Base-by-base conservation (phyloP, 176 grass and related monocot genomes). In the Secale cereale region DNA sequence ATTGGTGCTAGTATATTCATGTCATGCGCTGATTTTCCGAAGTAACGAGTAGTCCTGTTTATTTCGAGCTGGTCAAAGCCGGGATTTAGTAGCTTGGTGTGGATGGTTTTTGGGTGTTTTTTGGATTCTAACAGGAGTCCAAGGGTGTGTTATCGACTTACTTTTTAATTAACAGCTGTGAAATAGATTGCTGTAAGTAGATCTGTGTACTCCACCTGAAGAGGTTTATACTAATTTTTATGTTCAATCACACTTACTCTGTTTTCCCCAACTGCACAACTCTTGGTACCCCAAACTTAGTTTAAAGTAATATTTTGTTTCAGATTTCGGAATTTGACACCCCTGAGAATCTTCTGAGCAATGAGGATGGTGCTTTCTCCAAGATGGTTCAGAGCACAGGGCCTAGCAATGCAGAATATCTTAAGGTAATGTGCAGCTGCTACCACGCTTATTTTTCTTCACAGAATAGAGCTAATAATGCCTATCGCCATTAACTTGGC, bases 371-470 rank as follows among this genome's bases (percentile, higher is more conserved):
- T 82, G 91, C 97, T 90, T 99, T 99, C 97, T 92, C 91, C 61
- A 92, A 96, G 81, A 96, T 99, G 97, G 97, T 99, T 68, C 88
- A 96, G 76, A 99, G 97, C 78, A 99, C 97, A 82, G 97, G 97
- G 65, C 83, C 91, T 86, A 89, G 89, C 82, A 99, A 99, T 70
- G 91, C 97, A 62, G 89, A 99, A 89, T 99, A 99, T 65, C 86
- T 99, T 79, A 94, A 88, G 94, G 97, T 96, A 94, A 13, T 67
- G 65, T 46, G 29, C 83, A 78, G 71, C 3, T 32, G 25, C 33
- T 80, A 52, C 7, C 1, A 15, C 45, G 37, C 64, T 41, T 20
- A 72, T 72, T 41, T 62, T 74, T 16, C 13, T 74, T 36, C 11
- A 2, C 74, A 74, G 35, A 72, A 71, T 2, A 59, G 54, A 5